phyloP scores from a whole-genome alignment of 2,329 filamentous ascomycete genomes.

The Rachicladosporium sp. region DNA sequence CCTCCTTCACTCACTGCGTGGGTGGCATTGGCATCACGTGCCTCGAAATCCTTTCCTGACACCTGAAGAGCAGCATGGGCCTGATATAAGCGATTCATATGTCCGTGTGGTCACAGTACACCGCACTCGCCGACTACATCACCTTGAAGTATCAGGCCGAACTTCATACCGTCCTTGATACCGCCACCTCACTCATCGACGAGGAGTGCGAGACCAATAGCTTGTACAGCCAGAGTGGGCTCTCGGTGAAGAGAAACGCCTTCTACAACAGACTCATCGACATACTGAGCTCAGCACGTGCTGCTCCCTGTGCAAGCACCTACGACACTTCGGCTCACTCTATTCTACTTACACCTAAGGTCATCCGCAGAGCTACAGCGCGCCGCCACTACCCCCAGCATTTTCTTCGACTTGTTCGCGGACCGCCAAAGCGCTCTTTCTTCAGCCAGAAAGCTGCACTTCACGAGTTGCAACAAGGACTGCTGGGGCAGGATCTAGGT shows the following conservation, averaged over 20 bases:
- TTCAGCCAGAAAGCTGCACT: not conserved
- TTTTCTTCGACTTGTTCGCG: not conserved
- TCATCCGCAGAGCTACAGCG: not conserved
- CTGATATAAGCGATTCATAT: not conserved
- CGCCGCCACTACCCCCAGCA: not conserved
- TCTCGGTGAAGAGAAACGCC: not conserved
- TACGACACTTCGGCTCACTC: conserved; percentile 1
- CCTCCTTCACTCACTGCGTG: too few relatives aligned
- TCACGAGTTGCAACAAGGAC: not conserved
- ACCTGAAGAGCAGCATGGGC: too few relatives aligned
- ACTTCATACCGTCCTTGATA: not conserved
- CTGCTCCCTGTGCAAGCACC: not conserved
- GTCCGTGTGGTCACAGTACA: conserved; percentile 1
- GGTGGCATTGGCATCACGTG: too few relatives aligned
- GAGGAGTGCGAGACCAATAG: not conserved
- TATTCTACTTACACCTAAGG: not conserved
- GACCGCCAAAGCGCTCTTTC: not conserved
- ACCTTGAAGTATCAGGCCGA: not conserved
- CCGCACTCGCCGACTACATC: conserved; percentile 1
- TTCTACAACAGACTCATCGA: not conserved
- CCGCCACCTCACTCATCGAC: not conserved
- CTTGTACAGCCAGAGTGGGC: not conserved
- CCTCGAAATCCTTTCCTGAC: too few relatives aligned
- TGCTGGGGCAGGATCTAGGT: not conserved
- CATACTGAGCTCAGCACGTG: not conserved